Base-by-base conservation (phyloP, 2,329 filamentous ascomycete species). In the Trichoderma sp. region DNA sequence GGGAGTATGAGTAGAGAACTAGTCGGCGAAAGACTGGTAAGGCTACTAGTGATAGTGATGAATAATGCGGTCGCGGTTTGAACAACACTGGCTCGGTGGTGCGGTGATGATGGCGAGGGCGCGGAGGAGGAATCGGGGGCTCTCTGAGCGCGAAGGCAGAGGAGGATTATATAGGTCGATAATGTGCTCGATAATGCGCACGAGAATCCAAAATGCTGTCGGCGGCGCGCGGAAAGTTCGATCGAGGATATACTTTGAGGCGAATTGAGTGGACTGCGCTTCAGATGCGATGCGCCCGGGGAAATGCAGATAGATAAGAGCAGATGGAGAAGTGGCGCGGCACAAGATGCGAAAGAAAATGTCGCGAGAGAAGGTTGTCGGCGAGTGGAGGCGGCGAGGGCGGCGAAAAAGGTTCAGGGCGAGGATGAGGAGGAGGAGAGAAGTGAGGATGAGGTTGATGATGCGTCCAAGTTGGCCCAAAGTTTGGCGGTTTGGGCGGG, bases 161-260 rank as follows among this genome's bases (percentile, higher is more conserved):
- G 79, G 81, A 81, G 77, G 77, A 75, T 77, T 76, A 71, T 74
- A 59, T 83, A 78, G n/a, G 75, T 24, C 18, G 45, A 12, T n/a
- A 45, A n/a, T 38, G 14, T 16, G 35, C 35, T 45, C 16, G 16
- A 59, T 50, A 11, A 24, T 56, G 50, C 50, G 50, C n/a, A 6
- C 50, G n/a, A 24, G 5, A 6, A 56, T 14, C 50, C 50, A 24
- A 7, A 24, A 56, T 5, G 50, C 21, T 24, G 50, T 21, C 50
- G 50, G 11, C 3, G 50, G 21, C 50, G 50, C 50, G 50, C 50
- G n/a, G 50, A 24, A 24, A 12, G 45, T 56, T 56, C 21, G 50
- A 24, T 56, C 9, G 21, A 14, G 11, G 21, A 12, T 24, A 56
- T 56, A 56, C n/a, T 24, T 56, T 56, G 50, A 6, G 50, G 50